These are phyloP conservation scores for Sporothrix globosa DNA, from an alignment of 2,329 filamentous ascomycete genomes.

Conservation along the genomic window DNA sequence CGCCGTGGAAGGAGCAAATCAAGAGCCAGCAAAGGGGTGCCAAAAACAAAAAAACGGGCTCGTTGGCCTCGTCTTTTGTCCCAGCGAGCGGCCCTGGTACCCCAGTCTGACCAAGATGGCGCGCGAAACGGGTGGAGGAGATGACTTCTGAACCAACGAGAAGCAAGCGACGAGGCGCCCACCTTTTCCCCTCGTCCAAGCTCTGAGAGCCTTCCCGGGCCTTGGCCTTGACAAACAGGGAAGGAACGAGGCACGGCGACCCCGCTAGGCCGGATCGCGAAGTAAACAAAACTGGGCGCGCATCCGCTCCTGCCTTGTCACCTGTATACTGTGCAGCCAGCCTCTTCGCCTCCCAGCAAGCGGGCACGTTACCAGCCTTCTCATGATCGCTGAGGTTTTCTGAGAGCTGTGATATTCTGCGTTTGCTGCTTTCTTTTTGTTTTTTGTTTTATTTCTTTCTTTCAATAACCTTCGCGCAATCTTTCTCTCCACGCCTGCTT, in stretches of 20 bases:
- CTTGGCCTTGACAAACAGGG: conserved; percentile 4
- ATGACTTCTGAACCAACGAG: conserved; percentile 26
- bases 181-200: conserved; percentile 8
- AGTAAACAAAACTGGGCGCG: conserved; percentile 34
- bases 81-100: not conserved
- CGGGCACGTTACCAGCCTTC: conserved; percentile 21
- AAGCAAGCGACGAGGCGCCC: conserved; percentile 6
- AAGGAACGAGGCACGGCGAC: conserved; percentile 11
- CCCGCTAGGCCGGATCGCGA: conserved; percentile 34
- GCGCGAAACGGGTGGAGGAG: conserved; percentile 21
- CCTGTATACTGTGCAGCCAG: conserved; percentile 10
- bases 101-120: conserved; percentile 17
- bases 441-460: not conserved
- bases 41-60: conserved; percentile 4
- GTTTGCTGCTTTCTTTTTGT: not conserved
- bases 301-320: conserved; percentile 13
- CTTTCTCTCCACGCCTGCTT: not conserved
- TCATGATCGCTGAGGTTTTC: not conserved
- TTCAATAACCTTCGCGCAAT: not conserved
- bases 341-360: conserved; percentile 6
- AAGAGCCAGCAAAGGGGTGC: conserved; percentile 28
- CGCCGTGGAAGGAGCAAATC: conserved; percentile 31
- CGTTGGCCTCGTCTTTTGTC: not conserved
- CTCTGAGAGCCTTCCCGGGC: conserved; percentile 4
- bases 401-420: not conserved